Evolutionary conservation across 2,329 filamentous ascomycete genomes (phyloP).

Genomic region (Seiridium cupressi): DNA sequence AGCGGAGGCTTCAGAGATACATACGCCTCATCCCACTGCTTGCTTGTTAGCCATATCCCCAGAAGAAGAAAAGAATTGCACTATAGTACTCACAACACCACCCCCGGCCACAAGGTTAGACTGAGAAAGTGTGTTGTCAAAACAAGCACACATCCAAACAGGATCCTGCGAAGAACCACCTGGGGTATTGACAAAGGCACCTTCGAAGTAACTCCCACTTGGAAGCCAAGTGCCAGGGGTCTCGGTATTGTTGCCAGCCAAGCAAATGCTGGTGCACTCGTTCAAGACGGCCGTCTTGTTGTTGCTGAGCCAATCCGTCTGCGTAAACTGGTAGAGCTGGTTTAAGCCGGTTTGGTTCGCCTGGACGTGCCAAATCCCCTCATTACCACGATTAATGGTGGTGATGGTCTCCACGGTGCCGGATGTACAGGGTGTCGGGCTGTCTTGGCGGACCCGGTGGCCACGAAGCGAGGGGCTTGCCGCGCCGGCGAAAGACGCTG

Average conservation of each 20-base stretch:
- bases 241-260: conserved; percentile 3
- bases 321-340: neutral
- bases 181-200: conserved; percentile 7
- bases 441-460: conserved; percentile 3
- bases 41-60: neutral
- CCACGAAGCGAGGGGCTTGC: neutral
- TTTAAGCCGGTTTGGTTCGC: conserved; percentile 5
- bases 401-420: conserved; percentile 1
- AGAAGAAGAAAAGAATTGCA: neutral
- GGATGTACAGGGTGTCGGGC: neutral
- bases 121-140: neutral
- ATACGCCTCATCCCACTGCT: conserved; percentile 3
- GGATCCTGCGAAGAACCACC: conserved; percentile 2
- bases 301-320: conserved; percentile 3
- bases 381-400: conserved; percentile 4
- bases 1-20: neutral
- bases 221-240: conserved; percentile 6
- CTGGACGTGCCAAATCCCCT: conserved; percentile 6
- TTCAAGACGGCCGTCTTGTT: conserved; percentile 1
- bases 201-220: conserved; percentile 6
- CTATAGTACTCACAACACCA: neutral
- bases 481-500: neutral
- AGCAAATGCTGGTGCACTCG: neutral
- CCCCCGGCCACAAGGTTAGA: neutral
- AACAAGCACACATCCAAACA: conserved; percentile 4